These are phyloP conservation scores for Fragosphaeria purpurea DNA, from an alignment of 2,329 filamentous ascomycete species.

Conservation along the genomic window DNA sequence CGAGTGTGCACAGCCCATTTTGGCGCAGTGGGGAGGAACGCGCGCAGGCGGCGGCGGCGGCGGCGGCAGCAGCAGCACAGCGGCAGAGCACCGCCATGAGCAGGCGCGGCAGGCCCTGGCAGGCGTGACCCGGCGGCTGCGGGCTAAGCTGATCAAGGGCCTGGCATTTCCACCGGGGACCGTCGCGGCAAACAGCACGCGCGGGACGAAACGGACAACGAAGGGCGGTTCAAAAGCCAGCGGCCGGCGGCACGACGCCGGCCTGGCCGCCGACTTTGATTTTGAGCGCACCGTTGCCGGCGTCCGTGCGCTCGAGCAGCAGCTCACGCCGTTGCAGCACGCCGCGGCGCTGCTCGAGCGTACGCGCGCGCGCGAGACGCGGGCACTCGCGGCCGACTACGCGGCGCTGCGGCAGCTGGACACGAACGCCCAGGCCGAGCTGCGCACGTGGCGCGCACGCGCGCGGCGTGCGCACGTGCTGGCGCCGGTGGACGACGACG, in stretches of 20 bases:
- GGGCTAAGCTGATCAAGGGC: conserved; percentile 46
- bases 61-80: background rate
- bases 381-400: conserved; percentile 46
- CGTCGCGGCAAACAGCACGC: background rate
- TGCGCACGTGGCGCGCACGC: conserved; percentile 38
- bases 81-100: conserved; percentile 30
- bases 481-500: conserved; percentile 27
- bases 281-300: conserved; percentile 55
- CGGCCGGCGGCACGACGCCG: conserved; percentile 24
- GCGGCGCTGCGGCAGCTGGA: conserved; percentile 40
- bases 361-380: conserved; percentile 48
- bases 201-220: background rate
- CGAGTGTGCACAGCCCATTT: conserved; percentile 51
- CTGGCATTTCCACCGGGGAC: conserved; percentile 54
- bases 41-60: conserved; percentile 25
- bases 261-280: conserved; percentile 50
- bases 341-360: conserved; percentile 48
- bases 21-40: conserved; percentile 36
- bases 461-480: conserved; percentile 40
- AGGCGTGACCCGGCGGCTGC: conserved; percentile 43
- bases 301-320: conserved; percentile 44
- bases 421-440: conserved; percentile 45
- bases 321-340: conserved; percentile 53
- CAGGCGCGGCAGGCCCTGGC: conserved; percentile 47
- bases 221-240: background rate